Base-by-base conservation (phyloP, 1,139 yeast species). In the Scheffersomyces stambukii region DNA sequence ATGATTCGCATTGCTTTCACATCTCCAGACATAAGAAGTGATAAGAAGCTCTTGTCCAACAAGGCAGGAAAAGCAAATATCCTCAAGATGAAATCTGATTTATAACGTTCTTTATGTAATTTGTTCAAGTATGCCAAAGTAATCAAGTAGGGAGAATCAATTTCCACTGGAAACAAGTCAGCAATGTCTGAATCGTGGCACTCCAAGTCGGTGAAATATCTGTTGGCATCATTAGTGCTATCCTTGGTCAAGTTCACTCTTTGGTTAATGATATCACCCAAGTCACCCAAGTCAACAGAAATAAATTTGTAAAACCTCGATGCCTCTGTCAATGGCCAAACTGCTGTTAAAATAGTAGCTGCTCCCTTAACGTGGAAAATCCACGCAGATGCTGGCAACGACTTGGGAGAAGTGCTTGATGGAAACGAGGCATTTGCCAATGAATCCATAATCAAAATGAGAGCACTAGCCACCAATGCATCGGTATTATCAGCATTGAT, bases 291-390 rank as follows among this genome's bases (percentile, higher is more conserved):
- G 51, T 82, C 91, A 10, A 83, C 86, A n/a, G 85, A 75, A 16
- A 81, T 81, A 42, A 82, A 76, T 51, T 81, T 78, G 52, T 79
- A 77, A 51, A 81, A 81, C 29, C 86, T 56, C 9, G 86, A 80
- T 6, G 78, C 70, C 40, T 83, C 89, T 10, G 93, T 85, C 31
- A 88, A 63, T 3, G 96, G 96, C 84, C 96, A 88, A 10, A 88
- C 95, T 1, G 96, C 95, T 1, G 95, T 83, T 33, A 89, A 64
- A 27, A 89, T 89, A 0, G 96, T 89, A 4, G 96, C 96, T 0
- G 96, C 96, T 13, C 96, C 97, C 46, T 93, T 84, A 9, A 89
- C 96, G 50, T 89, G 96, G 63, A 86, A 91, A 33, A 89, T 80
- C 97, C 97, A 89, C 0, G 96, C 95, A 6, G 91, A 80, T 1